Conservation (phyloP, 2,329 filamentous ascomycete species). For the Aspergillus versicolor region DNA sequence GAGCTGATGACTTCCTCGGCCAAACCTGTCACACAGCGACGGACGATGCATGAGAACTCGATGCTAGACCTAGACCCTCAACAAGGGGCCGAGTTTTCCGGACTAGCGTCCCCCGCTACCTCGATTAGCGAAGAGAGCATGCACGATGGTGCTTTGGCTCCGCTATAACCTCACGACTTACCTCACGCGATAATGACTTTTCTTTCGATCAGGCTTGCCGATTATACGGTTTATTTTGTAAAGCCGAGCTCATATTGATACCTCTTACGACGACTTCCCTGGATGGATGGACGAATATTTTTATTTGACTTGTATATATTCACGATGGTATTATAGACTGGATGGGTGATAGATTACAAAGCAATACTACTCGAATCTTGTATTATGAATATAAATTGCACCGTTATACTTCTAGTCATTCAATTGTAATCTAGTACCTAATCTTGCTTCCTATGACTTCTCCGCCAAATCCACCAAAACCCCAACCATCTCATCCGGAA, state of each 20-base stretch:
- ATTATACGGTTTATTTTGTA: not conserved
- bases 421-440: no score
- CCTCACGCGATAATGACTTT: constrained; percentile 15
- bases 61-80: constrained; percentile 25
- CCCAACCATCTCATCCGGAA: constrained; percentile 32
- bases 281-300: constrained; percentile 20
- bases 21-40: constrained; percentile 24
- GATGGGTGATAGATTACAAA: constrained; percentile 16
- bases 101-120: constrained; percentile 38
- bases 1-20: constrained; percentile 37
- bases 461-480: constrained; percentile 23
- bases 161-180: constrained; percentile 3
- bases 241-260: constrained; percentile 11
- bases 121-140: constrained; percentile 34
- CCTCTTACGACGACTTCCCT: constrained; percentile 17
- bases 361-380: not conserved
- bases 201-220: not conserved
- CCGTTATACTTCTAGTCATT: no score
- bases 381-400: no score
- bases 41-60: constrained; percentile 25
- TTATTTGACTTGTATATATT: constrained; percentile 10
- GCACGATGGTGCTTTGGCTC: constrained; percentile 21
- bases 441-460: no score
- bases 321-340: constrained; percentile 19
- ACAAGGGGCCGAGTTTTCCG: constrained; percentile 34